Conservation (phyloP, 2,329 filamentous ascomycete species). For the Blastomyces parvus region DNA sequence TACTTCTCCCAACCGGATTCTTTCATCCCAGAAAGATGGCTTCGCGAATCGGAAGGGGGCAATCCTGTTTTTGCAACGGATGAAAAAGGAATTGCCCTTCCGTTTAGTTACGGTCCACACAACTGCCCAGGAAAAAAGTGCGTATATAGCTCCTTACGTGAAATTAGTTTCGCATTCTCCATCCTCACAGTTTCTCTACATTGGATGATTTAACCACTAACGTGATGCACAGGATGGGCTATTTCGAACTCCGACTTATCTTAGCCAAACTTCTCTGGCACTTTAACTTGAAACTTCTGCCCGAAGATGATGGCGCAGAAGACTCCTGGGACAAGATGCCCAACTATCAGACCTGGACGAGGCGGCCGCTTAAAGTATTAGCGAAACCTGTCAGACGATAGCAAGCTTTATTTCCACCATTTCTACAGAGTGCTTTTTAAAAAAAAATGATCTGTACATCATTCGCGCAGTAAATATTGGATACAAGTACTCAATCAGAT, state of each 20-base stretch:
- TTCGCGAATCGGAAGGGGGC: conserved; percentile 17
- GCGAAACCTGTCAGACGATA: conserved; percentile 6
- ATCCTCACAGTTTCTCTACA: background rate
- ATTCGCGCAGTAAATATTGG: background rate
- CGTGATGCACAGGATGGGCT: conserved; percentile 9
- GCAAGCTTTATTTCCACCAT: background rate
- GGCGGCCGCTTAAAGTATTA: conserved; percentile 8
- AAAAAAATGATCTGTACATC: background rate
- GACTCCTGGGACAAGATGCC: conserved; percentile 11
- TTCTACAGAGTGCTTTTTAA: background rate
- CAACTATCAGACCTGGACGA: conserved; percentile 12
- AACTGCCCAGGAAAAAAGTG: conserved; percentile 33
- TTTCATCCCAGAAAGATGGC: conserved; percentile 33
- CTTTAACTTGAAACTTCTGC: conserved; percentile 12
- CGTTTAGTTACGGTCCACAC: conserved; percentile 28
- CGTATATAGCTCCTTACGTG: conserved; percentile 10
- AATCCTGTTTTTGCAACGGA: conserved; percentile 25
- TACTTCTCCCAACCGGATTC: conserved; percentile 22
- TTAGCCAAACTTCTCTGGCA: conserved; percentile 12
- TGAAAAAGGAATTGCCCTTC: conserved; percentile 21
- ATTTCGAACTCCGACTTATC: conserved; percentile 12
- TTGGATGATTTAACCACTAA: background rate
- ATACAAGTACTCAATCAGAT: background rate
- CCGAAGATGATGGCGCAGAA: conserved; percentile 7
- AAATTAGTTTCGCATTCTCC: background rate